A percentile compares a stretch with the other conserved stretches of the same genome.
These are phyloP conservation scores for Cetraspora pellucida DNA, from an alignment of 192 early-diverging fungal species.

Conservation along the genomic window DNA sequence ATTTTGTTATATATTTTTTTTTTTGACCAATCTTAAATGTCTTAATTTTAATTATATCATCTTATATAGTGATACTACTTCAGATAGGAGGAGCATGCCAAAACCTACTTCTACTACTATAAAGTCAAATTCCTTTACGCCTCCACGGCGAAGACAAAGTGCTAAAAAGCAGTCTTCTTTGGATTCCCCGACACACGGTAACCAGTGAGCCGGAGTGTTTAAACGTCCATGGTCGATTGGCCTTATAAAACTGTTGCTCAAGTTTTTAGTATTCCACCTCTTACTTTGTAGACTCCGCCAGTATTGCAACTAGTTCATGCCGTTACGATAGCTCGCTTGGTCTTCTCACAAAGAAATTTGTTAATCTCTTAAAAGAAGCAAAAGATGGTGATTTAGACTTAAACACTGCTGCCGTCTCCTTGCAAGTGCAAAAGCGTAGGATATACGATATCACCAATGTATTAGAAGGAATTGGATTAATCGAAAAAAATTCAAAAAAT, in stretches of 20 bases:
- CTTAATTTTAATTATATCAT: neutral
- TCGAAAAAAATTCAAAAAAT: conserved; percentile 70
- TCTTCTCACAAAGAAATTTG: conserved; percentile 63
- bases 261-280: neutral
- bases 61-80: neutral
- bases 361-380: conserved; percentile 49
- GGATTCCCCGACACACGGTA: conserved; percentile 12
- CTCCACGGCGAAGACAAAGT: neutral
- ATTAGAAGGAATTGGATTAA: conserved; percentile 64
- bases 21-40: too few relatives aligned
- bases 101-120: neutral
- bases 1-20: neutral
- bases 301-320: conserved; percentile 27
- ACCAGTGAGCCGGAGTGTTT: conserved; percentile 9
- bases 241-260: conserved; percentile 1
- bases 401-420: conserved; percentile 57
- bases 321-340: conserved; percentile 64
- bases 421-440: conserved; percentile 67
- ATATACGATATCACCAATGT: conserved; percentile 76
- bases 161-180: neutral
- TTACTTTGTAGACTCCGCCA: conserved; percentile 11
- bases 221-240: neutral
- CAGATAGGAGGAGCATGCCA: neutral
- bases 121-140: too few relatives aligned
- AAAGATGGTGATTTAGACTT: conserved; percentile 60